Base-by-base conservation (phyloP, 2,329 filamentous ascomycete genomes). In the Phoma sp. region DNA sequence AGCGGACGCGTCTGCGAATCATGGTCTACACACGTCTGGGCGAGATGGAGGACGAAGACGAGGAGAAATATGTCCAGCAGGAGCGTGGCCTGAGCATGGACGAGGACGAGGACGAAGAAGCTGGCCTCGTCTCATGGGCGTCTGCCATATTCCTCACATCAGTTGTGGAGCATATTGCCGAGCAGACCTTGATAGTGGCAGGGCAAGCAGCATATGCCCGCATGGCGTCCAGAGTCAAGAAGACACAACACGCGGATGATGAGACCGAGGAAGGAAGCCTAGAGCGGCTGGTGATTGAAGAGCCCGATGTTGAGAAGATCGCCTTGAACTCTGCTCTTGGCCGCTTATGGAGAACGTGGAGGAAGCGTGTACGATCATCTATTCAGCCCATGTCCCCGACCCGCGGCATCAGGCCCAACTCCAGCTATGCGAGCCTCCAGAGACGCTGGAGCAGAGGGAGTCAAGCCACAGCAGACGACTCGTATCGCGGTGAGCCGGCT, bases 11-110 rank as follows among this genome's bases (percentile, higher is more conserved):
- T 49, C 78, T 99, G 66, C 86, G 95, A 57, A 96, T 95, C 74
- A 99, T 99, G 95, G 93, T 99, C 22, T 98, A 98, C 73, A 98
- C 93, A 7, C 93, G 95, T 7, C 80, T 99, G 6, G 95, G 95
- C 39, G 93, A 99, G 70, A 87, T 99, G 83, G 96, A 99, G 74
- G 95, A 99, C 77, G 93, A 98, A 63, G 95, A 99, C 62, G 95
- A 98, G 74, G 93, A 97, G 69, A 86, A 87, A 45, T 91, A 91
- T 68, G 89, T 96, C 71, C 87, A 92, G 60, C 86, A 91, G 66
- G 91, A 95, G 61, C 79, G 76, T 56, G 77, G 80, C 47, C 74
- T 82, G 29, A 88, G 88, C 52, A 82, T 87, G 42, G 89, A 74
- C 52, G 66, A 71, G 1, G 68, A 69, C 48, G 66, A 67, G 2